Evolutionary conservation across 2,329 filamentous ascomycete species (phyloP).

Genomic region (Sporothrix pallida): DNA sequence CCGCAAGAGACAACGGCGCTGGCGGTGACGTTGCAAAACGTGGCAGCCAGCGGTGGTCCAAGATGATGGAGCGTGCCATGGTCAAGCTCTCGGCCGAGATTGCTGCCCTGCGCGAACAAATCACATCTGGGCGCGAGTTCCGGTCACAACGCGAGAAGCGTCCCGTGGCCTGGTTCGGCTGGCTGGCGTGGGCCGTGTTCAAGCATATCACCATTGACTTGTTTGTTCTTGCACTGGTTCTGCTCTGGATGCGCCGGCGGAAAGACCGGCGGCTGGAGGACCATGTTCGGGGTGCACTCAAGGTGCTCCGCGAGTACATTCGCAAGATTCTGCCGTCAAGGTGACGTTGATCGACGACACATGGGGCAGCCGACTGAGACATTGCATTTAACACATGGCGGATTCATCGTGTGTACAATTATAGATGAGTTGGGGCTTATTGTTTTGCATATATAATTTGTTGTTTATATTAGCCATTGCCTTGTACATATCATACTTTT

Average conservation of each 20-base stretch:
- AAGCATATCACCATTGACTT: conserved; percentile 79
- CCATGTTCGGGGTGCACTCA: conserved; percentile 69
- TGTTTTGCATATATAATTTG: conserved; percentile 10
- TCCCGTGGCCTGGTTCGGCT: conserved; percentile 71
- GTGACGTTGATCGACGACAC: conserved; percentile 45
- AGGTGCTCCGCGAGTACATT: conserved; percentile 62
- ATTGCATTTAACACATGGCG: neutral
- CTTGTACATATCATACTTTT: conserved; percentile 12
- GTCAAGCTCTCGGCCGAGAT: conserved; percentile 92
- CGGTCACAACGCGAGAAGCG: conserved; percentile 68
- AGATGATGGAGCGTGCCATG: conserved; percentile 81
- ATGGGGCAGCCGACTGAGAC: neutral
- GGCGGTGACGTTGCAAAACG: conserved; percentile 46
- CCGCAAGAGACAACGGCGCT: neutral
- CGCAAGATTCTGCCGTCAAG: conserved; percentile 64
- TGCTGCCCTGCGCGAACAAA: conserved; percentile 88
- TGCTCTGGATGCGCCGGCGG: conserved; percentile 74
- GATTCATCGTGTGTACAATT: neutral
- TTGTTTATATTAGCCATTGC: conserved; percentile 6
- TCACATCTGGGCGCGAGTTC: conserved; percentile 77
- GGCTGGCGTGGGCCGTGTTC: conserved; percentile 70
- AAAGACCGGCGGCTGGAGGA: conserved; percentile 76
- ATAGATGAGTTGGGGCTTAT: neutral
- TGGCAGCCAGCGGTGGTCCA: conserved; percentile 63
- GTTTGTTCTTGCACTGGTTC: conserved; percentile 66